phyloP scores from a whole-genome alignment of 345 rosid species.

The Salix viminalis region DNA sequence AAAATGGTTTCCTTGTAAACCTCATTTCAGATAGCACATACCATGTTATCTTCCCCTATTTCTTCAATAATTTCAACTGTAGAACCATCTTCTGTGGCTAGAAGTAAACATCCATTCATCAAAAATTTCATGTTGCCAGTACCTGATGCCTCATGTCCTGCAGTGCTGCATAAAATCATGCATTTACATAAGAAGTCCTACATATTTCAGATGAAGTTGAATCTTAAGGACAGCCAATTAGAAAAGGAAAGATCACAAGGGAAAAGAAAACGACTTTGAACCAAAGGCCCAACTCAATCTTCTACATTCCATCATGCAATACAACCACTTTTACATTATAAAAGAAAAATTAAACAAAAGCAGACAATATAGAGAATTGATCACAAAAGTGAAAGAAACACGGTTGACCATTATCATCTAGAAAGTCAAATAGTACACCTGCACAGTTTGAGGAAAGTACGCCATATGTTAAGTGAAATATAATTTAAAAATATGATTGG shows the following conservation, averaged over 20 bases:
- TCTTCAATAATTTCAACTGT: conserved; percentile 43
- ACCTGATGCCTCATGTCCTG: conserved; percentile 52
- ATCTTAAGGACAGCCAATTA: no score
- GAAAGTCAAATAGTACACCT: background rate
- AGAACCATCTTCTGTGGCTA: conserved; percentile 48
- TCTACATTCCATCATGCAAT: background rate
- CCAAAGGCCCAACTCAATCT: background rate
- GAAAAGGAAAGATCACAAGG: no score
- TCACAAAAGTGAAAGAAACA: background rate
- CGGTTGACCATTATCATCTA: background rate
- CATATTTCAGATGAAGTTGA: background rate
- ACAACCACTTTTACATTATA: background rate
- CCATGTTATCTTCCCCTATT: conserved; percentile 46
- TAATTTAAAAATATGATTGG: background rate
- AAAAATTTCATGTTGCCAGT: conserved; percentile 47
- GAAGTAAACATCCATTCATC: conserved; percentile 50
- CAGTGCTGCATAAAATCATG: conserved; percentile 33
- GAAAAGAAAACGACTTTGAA: background rate
- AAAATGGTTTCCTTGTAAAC: background rate
- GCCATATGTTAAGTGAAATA: background rate
- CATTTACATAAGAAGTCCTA: background rate
- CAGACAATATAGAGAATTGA: background rate
- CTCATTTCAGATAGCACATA: conserved; percentile 11
- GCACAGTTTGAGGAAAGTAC: background rate
- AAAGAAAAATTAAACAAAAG: background rate